Conservation (phyloP, 2,329 filamentous ascomycete genomes). For the Aspergillus sp. region DNA sequence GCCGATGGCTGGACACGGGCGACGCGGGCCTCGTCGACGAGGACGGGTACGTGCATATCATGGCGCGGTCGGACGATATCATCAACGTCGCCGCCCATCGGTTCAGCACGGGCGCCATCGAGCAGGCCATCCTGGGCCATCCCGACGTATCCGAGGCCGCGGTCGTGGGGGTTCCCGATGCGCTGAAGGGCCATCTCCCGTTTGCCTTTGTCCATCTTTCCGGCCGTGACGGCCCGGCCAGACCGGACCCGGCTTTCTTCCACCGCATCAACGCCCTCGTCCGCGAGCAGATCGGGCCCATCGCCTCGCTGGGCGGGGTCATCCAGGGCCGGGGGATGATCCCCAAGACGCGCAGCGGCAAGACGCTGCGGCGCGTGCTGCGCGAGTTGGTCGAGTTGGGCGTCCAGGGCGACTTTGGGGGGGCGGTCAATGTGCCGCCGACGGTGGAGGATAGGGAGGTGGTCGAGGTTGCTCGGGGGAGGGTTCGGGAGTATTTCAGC, state of each 20-base stretch:
- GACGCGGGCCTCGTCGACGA: constrained; percentile 80
- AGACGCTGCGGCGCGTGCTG: constrained; percentile 60
- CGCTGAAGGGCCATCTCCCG: constrained; percentile 80
- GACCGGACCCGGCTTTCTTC: constrained; percentile 38
- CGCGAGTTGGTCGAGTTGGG: constrained; percentile 78
- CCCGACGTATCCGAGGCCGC: constrained; percentile 72
- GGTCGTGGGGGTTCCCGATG: constrained; percentile 76
- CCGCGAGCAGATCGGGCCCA: constrained; percentile 73
- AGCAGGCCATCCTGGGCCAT: constrained; percentile 81
- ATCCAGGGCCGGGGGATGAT: constrained; percentile 53
- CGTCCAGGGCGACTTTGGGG: constrained; percentile 60
- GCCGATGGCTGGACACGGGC: constrained; percentile 82
- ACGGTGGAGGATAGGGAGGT: constrained; percentile 76
- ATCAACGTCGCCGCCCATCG: constrained; percentile 94
- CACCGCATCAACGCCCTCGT: constrained; percentile 42
- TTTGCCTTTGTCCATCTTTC: constrained; percentile 73
- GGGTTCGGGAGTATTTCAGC: constrained; percentile 67
- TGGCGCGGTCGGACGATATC: constrained; percentile 68
- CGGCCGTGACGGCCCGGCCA: constrained; percentile 39
- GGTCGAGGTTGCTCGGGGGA: constrained; percentile 63
- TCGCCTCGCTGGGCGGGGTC: constrained; percentile 76
- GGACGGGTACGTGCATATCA: constrained; percentile 58
- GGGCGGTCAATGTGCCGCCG: constrained; percentile 64
- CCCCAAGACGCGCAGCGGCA: background rate
- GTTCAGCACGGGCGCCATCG: constrained; percentile 79